A percentile compares a stretch with the other conserved stretches of the same genome.
phyloP scores from a whole-genome alignment of 371 early-diverging fungal species.

The Umbelopsis sp. region DNA sequence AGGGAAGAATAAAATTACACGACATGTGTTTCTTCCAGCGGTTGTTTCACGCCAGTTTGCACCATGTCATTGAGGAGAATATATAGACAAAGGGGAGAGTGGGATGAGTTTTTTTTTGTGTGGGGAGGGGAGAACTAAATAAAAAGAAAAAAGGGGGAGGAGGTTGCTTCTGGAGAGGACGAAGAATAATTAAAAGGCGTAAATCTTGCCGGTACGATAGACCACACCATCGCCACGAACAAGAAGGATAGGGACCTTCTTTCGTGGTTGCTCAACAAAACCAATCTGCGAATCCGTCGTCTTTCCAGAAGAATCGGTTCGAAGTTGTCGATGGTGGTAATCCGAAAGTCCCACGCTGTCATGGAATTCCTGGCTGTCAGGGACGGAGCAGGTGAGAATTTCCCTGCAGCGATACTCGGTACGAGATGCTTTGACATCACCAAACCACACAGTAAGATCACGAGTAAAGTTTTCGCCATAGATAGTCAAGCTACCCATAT shows the following conservation, averaged over 20 bases:
- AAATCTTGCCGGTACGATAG: constrained; percentile 60
- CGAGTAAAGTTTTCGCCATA: constrained; percentile 63
- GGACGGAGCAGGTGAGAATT: constrained; percentile 42
- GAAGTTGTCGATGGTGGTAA: constrained; percentile 11
- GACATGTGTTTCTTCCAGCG: neutral
- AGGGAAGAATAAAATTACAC: constrained; percentile 3
- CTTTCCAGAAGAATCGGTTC: constrained; percentile 12
- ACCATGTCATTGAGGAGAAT: neutral
- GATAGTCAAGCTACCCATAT: constrained; percentile 36
- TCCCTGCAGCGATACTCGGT: constrained; percentile 41
- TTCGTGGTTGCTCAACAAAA: constrained; percentile 18
- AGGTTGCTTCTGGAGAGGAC: constrained; percentile 6
- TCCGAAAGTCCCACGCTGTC: neutral
- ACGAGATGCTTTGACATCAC: constrained; percentile 43
- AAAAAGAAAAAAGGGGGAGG: neutral
- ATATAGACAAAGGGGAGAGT: constrained; percentile 4
- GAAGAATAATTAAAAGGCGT: constrained; percentile 29
- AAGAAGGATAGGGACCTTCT: constrained; percentile 61
- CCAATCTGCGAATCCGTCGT: constrained; percentile 20
- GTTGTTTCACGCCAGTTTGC: neutral
- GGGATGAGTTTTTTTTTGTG: neutral
- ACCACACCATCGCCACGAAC: constrained; percentile 71
- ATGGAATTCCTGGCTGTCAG: constrained; percentile 19
- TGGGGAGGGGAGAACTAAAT: neutral
- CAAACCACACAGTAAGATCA: constrained; percentile 64